A percentile compares a stretch with the other conserved stretches of the same genome.
These are phyloP conservation scores for Torulaspora microellipsoides DNA, from an alignment of 805 yeast species.

Conservation along the genomic window DNA sequence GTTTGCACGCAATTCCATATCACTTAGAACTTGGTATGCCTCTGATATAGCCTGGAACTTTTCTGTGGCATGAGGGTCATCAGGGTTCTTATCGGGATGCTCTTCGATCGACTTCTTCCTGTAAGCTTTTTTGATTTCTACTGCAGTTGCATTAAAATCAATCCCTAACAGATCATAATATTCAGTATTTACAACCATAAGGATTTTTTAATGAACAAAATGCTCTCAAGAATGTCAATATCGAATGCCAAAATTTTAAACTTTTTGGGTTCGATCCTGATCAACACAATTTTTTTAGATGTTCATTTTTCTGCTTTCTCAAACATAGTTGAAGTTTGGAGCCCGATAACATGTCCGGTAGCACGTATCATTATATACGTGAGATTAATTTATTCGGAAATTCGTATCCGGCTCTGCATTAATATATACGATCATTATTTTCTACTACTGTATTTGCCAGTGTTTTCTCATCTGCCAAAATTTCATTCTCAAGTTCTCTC, in stretches of 20 bases:
- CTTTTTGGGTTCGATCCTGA: not conserved
- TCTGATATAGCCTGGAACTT: conserved; percentile 59
- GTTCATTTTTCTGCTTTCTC: no score
- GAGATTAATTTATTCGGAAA: no score
- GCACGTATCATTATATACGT: no score
- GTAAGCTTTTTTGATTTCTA: conserved; percentile 74
- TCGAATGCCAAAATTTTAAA: not conserved
- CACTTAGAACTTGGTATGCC: conserved; percentile 75
- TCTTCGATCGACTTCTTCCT: conserved; percentile 68
- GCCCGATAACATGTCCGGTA: no score
- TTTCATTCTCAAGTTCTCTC: conserved; percentile 11
- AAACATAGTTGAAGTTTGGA: no score
- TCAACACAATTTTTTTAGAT: not conserved
- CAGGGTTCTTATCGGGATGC: conserved; percentile 80
- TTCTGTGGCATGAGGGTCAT: conserved; percentile 69
- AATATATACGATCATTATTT: no score
- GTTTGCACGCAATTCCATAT: conserved; percentile 55
- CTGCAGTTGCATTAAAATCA: conserved; percentile 51
- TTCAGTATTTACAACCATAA: conserved; percentile 69
- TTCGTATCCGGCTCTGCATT: no score
- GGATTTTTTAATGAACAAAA: not conserved
- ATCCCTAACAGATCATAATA: conserved; percentile 69
- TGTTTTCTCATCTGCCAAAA: conserved; percentile 1
- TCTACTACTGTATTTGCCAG: not conserved
- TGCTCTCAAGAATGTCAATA: not conserved